Evolutionary conservation across 2,329 filamentous ascomycete species (phyloP).

Genomic region (Scedosporium boydii): DNA sequence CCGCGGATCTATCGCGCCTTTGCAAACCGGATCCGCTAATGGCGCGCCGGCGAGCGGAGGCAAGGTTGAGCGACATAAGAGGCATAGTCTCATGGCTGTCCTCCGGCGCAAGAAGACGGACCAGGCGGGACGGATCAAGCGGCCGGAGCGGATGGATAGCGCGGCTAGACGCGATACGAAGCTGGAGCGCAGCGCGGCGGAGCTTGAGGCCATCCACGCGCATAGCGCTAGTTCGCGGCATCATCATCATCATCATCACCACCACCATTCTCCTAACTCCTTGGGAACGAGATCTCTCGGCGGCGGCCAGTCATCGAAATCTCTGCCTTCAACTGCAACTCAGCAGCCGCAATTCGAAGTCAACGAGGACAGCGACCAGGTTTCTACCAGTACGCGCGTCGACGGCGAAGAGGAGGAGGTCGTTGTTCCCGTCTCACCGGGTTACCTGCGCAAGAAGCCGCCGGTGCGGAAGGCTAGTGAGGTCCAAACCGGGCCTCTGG

Average conservation of each 20-base stretch:
- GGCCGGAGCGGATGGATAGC: slow-evolving; percentile 42
- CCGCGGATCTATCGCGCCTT: slow-evolving; percentile 24
- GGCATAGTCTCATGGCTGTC: slow-evolving; percentile 39
- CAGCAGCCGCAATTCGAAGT: not conserved
- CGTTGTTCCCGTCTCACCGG: not conserved
- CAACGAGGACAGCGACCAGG: not conserved
- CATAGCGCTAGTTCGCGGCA: not conserved
- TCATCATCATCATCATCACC: not conserved
- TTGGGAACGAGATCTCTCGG: not conserved
- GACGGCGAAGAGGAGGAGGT: not conserved
- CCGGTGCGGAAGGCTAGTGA: not conserved
- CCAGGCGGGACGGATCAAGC: slow-evolving; percentile 40
- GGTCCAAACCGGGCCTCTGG: slow-evolving; percentile 13
- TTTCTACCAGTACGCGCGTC: not conserved
- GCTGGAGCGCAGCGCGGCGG: slow-evolving; percentile 47
- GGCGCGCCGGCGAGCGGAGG: not conserved
- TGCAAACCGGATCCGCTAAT: slow-evolving; percentile 30
- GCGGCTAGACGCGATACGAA: slow-evolving; percentile 52
- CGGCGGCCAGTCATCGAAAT: not conserved
- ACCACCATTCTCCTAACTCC: not conserved
- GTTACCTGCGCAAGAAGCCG: slow-evolving; percentile 1
- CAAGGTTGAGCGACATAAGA: not conserved
- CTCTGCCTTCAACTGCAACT: not conserved
- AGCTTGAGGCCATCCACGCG: slow-evolving; percentile 37
- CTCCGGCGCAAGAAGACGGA: slow-evolving; percentile 53